Evolutionary conservation across 768 basidiomycete species (phyloP).

Genomic region (Dacryopinax primogenitus): DNA sequence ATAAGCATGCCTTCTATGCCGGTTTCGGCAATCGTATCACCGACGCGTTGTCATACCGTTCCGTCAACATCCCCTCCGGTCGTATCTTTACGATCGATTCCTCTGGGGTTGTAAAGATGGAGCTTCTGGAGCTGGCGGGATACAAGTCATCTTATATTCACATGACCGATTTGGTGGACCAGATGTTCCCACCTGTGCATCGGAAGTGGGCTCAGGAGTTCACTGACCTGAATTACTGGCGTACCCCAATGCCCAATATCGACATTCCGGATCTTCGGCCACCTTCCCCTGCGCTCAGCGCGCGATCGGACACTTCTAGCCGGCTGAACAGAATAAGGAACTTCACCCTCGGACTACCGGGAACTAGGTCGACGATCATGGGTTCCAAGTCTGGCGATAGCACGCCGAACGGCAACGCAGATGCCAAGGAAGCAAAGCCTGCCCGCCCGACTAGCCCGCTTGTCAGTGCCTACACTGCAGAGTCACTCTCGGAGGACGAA

Average conservation of each 20-base stretch:
- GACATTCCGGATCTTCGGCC: conserved; percentile 68
- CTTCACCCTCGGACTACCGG: conserved; percentile 45
- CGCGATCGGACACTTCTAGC: conserved; percentile 70
- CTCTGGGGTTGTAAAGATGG: conserved; percentile 89
- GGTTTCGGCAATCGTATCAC: conserved; percentile 98
- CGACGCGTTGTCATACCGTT: conserved; percentile 94
- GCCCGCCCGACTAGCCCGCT: not conserved
- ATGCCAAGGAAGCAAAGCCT: not conserved
- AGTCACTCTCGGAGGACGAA: not conserved
- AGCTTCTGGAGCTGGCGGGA: conserved; percentile 87
- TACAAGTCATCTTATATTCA: conserved; percentile 98
- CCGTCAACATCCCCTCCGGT: conserved; percentile 84
- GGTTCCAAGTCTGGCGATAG: conserved; percentile 2
- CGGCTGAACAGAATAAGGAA: conserved; percentile 47
- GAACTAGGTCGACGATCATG: not conserved
- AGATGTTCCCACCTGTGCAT: conserved; percentile 96
- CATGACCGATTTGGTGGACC: conserved; percentile 99
- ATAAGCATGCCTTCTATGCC: conserved; percentile 77
- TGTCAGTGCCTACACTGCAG: not conserved
- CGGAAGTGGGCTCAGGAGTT: conserved; percentile 79
- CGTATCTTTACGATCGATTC: conserved; percentile 94
- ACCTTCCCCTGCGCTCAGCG: conserved; percentile 86
- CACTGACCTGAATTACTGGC: conserved; percentile 98
- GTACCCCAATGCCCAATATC: conserved; percentile 61
- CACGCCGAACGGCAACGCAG: not conserved